Evolutionary conservation across 331 rosid genomes (phyloP).

Genomic region (Malus hybrid): DNA sequence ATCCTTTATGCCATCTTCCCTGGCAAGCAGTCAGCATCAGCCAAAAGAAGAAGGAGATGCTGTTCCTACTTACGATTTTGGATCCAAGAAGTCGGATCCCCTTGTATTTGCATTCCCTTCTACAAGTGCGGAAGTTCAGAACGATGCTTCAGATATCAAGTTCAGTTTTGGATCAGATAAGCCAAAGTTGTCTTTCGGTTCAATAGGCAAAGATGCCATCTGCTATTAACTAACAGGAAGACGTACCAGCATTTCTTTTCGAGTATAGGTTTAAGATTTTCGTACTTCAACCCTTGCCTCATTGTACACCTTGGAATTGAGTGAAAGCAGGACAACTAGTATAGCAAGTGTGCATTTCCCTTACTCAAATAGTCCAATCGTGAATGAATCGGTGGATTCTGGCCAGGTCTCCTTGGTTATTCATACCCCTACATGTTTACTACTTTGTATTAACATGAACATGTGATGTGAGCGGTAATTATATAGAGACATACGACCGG

Average conservation of each 20-base stretch:
- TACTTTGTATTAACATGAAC: no score
- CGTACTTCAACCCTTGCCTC: background rate
- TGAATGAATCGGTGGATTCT: background rate
- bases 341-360: background rate
- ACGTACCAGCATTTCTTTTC: background rate
- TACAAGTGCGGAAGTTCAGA: constrained; percentile 25
- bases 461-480: no score
- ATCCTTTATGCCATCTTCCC: constrained; percentile 50
- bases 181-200: constrained; percentile 44
- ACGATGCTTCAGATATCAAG: constrained; percentile 38
- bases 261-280: background rate
- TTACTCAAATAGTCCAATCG: background rate
- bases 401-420: background rate
- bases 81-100: constrained; percentile 37
- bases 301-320: background rate
- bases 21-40: constrained; percentile 24
- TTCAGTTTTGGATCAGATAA: constrained; percentile 66
- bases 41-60: constrained; percentile 20
- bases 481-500: no score
- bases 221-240: constrained; percentile 31
- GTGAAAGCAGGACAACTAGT: background rate
- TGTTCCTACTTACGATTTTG: constrained; percentile 51
- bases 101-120: constrained; percentile 70
- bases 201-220: constrained; percentile 41
- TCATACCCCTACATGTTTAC: background rate